Conservation (phyloP, 495 filamentous ascomycete genomes). For the Tuber magnatum region DNA sequence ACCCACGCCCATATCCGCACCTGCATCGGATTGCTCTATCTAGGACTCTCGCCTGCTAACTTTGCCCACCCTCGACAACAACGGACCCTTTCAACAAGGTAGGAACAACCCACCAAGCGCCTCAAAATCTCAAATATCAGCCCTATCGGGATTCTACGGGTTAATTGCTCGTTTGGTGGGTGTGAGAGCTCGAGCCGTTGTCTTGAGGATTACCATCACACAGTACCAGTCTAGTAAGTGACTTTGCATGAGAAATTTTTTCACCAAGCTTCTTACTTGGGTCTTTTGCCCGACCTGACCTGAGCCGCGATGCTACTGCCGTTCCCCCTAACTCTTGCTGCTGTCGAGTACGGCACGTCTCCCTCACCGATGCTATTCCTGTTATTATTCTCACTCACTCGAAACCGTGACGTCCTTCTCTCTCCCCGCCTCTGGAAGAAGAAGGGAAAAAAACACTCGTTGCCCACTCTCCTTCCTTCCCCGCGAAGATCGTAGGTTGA, state of each 20-base stretch:
- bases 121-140: conserved; percentile 3
- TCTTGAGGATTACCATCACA: neutral
- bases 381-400: neutral
- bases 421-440: neutral
- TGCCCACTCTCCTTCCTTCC: neutral
- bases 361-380: neutral
- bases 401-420: neutral
- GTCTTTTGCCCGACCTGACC: neutral
- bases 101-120: conserved; percentile 3
- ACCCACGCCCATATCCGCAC: neutral
- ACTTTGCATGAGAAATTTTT: neutral
- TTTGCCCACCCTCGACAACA: neutral
- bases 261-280: neutral
- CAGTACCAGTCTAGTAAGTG: neutral
- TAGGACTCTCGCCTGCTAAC: neutral
- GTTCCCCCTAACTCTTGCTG: neutral
- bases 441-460: neutral
- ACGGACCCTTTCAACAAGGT: neutral
- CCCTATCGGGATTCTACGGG: conserved; percentile 54
- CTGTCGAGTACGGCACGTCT: neutral
- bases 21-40: neutral
- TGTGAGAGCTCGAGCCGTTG: neutral
- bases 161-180: neutral
- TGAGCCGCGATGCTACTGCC: neutral
- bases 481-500: neutral